Conservation (phyloP, 257 asterid genomes). For the Nicotiana sylvestris region DNA sequence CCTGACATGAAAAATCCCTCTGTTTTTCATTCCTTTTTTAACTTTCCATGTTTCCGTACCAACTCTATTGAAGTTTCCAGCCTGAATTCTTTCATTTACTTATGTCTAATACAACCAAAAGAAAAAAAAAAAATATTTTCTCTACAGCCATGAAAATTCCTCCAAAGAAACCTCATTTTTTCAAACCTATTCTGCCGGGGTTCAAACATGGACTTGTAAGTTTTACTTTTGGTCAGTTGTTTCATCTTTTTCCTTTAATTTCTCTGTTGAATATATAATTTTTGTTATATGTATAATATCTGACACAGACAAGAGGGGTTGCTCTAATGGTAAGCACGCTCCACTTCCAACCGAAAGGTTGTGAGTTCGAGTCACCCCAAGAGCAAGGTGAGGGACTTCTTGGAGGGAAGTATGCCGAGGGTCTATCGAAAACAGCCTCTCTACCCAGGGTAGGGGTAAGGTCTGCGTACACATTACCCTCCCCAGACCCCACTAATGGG, state of each 20-base stretch:
- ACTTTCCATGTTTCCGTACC: neutral
- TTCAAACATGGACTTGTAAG: constrained; percentile 17
- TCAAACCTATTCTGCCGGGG: constrained; percentile 12
- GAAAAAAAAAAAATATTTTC: neutral
- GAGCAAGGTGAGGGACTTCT: no score
- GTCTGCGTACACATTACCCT: no score
- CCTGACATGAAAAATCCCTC: no score
- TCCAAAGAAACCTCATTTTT: constrained; percentile 18
- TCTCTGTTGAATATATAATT: no score
- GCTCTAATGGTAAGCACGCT: no score
- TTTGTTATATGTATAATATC: neutral
- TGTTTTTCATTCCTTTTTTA: neutral
- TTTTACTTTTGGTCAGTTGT: neutral
- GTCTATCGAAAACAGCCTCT: no score
- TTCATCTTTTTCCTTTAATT: neutral
- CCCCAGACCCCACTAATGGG: no score
- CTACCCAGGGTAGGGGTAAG: no score
- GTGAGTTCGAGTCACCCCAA: no score
- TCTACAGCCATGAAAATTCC: constrained; percentile 5
- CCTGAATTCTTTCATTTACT: neutral
- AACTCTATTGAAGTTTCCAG: neutral
- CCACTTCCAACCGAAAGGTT: no score
- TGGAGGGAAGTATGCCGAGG: no score
- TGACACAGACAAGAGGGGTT: no score
- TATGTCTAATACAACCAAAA: neutral